Percentiles rank a stretch among this genome's conserved stretches.
Evolutionary conservation across 1,284 basidiomycete species (phyloP).

Genomic region (Cutaneotrichosporon cutaneum): DNA sequence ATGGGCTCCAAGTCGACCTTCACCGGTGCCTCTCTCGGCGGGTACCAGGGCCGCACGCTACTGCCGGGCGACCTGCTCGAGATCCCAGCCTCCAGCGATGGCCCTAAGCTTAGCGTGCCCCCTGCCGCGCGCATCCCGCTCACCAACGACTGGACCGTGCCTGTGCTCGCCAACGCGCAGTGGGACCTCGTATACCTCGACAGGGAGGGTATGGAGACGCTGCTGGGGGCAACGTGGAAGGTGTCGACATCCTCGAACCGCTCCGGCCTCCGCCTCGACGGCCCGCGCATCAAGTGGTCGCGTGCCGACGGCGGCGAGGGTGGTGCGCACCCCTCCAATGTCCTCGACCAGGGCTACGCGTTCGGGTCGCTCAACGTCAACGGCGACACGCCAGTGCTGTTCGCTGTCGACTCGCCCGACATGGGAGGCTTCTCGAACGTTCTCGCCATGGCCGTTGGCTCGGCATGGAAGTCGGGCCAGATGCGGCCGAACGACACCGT

Average conservation of each 20-base stretch:
- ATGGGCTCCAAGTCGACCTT: slow-evolving; percentile 58
- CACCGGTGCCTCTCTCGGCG: slow-evolving; percentile 37
- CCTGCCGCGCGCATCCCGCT: slow-evolving; percentile 16
- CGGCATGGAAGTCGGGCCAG: slow-evolving; percentile 45
- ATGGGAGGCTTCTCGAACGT: slow-evolving; percentile 33
- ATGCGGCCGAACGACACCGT: slow-evolving; percentile 42
- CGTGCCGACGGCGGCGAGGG: slow-evolving; percentile 65
- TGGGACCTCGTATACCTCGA: slow-evolving; percentile 29
- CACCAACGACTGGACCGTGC: slow-evolving; percentile 22
- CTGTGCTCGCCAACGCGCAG: slow-evolving; percentile 24
- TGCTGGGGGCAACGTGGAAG: slow-evolving; percentile 43
- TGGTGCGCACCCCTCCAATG: slow-evolving; percentile 69
- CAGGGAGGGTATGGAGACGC: slow-evolving; percentile 28
- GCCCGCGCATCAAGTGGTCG: slow-evolving; percentile 61
- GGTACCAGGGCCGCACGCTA: slow-evolving; percentile 57
- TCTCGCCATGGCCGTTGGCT: slow-evolving; percentile 17
- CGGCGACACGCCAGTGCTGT: slow-evolving; percentile 67
- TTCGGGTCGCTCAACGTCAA: slow-evolving; percentile 63
- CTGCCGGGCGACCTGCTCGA: slow-evolving; percentile 52
- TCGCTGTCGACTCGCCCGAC: slow-evolving; percentile 34
- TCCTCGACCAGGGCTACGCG: slow-evolving; percentile 67
- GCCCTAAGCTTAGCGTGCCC: slow-evolving; percentile 14
- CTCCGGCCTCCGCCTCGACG: slow-evolving; percentile 50
- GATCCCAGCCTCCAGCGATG: slow-evolving; percentile 8
- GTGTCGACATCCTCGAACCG: slow-evolving; percentile 47